Evolutionary conservation across 768 basidiomycete species (phyloP), one percentile per base, ranked within the genome.

Genomic region (Mycena vulgaris): DNA sequence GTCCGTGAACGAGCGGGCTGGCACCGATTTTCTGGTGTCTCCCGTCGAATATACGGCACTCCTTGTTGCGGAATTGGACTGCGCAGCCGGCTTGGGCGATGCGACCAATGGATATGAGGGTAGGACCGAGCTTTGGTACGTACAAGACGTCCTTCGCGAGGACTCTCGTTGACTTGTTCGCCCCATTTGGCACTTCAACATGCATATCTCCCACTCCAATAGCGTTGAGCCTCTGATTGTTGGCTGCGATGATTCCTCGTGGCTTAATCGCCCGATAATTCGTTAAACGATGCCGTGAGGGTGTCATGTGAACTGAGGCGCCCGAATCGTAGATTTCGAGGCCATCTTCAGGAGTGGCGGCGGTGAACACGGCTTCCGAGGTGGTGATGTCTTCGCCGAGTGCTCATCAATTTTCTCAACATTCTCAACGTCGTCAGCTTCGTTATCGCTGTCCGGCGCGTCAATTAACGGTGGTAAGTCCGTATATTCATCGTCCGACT

Each of bases 281-380:
- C 57, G 76, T 70, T 66, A 84, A 79, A 7, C 68, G 62, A 31
- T 80, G 39, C 3, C 76, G 68, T 57, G 76, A 78, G 1, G 79
- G 82, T 4, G 80, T 78, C 78, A 84, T 80, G 52, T 83, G 83
- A 28, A 69, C 74, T 3, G 78, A 75, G 28, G 82, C 79, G 5
- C 83, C 83, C n/a, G 80, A 81, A 75, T 84, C 80, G 62, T 80
- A 79, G 10, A 82, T 70, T n/a, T 25, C 80, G 23, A 59, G 75
- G 9, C 76, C 75, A 11, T 56, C 47, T 17, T 52, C 11, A 3
- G 47, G 59, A 19, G 8, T 21, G 33, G 28, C 30, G 51, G 51
- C 30, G 19, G 28, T 27, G 5, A 30, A 19, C 14, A 27, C 28
- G 9, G 51, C 33, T 35, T 35, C 33, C 13, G 33, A 35, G 33